phyloP scores from a whole-genome alignment of 352 stramenopile species.

The Detonula confervacea region DNA sequence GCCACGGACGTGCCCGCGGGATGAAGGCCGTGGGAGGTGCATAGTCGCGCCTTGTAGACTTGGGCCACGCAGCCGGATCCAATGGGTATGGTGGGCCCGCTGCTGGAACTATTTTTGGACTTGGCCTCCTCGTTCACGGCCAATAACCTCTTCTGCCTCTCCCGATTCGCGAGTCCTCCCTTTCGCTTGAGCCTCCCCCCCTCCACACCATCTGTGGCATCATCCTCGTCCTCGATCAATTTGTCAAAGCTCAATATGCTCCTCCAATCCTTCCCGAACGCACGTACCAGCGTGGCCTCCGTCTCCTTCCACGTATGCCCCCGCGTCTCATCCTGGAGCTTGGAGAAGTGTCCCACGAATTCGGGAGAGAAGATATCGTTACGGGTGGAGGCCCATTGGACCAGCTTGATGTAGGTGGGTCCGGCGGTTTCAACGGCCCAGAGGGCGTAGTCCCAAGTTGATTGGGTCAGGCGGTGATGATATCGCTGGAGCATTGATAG shows the following conservation, averaged over 20 bases:
- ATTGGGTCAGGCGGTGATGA: constrained; percentile 33
- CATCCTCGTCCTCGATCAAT: constrained; percentile 46
- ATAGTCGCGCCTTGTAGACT: constrained; percentile 53
- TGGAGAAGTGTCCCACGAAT: constrained; percentile 81
- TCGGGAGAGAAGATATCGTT: constrained; percentile 82
- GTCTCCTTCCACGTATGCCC: constrained; percentile 79
- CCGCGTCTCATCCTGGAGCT: constrained; percentile 79
- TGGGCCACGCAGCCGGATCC: constrained; percentile 83
- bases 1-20: constrained; percentile 67
- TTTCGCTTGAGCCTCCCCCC: constrained; percentile 8
- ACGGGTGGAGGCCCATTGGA: constrained; percentile 81
- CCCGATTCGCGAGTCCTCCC: constrained; percentile 21
- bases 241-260: constrained; percentile 50
- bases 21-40: constrained; percentile 37
- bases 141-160: constrained; percentile 34
- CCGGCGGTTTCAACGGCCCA: constrained; percentile 81
- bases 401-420: constrained; percentile 83
- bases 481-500: constrained; percentile 44
- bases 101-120: no score
- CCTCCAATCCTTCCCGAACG: constrained; percentile 61
- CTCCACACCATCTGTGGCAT: constrained; percentile 1
- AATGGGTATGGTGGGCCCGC: constrained; percentile 59
- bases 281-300: constrained; percentile 51
- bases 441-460: constrained; percentile 76
- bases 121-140: not conserved